Conservation (phyloP, 352 stramenopile genomes). For the Globisporangium splendens region DNA sequence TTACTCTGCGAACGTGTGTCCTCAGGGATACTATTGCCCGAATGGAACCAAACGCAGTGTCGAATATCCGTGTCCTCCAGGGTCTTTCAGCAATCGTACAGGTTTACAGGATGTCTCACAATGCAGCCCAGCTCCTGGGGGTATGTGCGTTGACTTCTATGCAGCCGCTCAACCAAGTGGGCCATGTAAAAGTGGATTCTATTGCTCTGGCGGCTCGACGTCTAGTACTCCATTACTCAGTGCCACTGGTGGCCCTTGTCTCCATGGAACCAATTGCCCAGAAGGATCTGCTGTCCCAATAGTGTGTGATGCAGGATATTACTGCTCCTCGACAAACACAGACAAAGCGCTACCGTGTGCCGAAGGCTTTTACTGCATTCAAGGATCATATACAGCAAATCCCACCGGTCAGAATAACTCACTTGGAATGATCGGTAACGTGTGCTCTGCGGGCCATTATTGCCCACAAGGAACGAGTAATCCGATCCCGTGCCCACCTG, state of each 20-base stretch:
- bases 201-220: conserved; percentile 65
- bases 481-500: conserved; percentile 69
- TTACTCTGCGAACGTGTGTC: conserved; percentile 58
- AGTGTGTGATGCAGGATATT: conserved; percentile 72
- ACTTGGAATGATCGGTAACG: conserved; percentile 66
- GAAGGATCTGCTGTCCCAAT: conserved; percentile 80
- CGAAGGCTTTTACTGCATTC: conserved; percentile 86
- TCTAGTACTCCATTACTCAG: conserved; percentile 42
- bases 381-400: conserved; percentile 74
- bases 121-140: conserved; percentile 64
- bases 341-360: conserved; percentile 65
- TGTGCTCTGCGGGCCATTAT: conserved; percentile 72
- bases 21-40: conserved; percentile 81
- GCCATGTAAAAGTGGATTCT: conserved; percentile 77
- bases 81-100: conserved; percentile 65
- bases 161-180: conserved; percentile 44
- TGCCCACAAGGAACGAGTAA: conserved; percentile 78
- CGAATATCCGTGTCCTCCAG: conserved; percentile 72
- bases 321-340: conserved; percentile 77
- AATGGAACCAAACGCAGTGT: conserved; percentile 41
- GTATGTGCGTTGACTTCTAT: conserved; percentile 56
- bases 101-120: conserved; percentile 40
- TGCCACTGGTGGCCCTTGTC: conserved; percentile 62
- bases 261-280: conserved; percentile 85
- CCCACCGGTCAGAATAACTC: conserved; percentile 71